Base-by-base conservation (phyloP, 2,329 filamentous ascomycete genomes). In the Claviceps fusiformis region DNA sequence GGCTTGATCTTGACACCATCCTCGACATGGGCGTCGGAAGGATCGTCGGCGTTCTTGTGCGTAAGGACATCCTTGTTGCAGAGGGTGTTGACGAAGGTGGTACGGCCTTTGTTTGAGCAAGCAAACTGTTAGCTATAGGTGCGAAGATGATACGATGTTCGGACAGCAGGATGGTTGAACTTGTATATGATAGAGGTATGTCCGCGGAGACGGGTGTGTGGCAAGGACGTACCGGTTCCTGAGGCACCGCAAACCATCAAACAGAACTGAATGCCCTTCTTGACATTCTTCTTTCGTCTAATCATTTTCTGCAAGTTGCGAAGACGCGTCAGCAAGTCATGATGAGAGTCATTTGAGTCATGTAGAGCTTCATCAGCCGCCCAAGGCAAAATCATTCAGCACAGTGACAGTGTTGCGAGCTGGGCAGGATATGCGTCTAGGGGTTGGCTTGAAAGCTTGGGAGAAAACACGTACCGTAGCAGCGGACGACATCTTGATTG, bases 221-320 rank as follows among this genome's bases (percentile, higher is more conserved):
- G 41, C 19, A 5, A 45, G 57, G 57, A 76, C 81, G 68, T 83
- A 95, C 90, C 93, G 75, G 93, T 97, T 74, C 93, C 93, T 65
- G 92, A 97, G 71, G 93, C 93, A 78, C 93, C 93, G 72, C 93
- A 97, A 68, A 98, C 93, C 93, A 98, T 98, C 82, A 98, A 76
- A 75, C 91, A 97, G 80, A 98, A 98, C 81, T 98, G 93, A 70
- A 98, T 97, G 71, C 93, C 93, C 83, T 96, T 96, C 87, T 96
- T 96, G 78, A 98, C 92, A 82, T 98, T 97, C 88, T 98, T 98
- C 92, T 98, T 98, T 76, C 89, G 87, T 77, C 93, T 91, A 72
- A 96, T 91, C 87, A 95, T 93, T 75, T 95, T 89, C 84, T 89
- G 44, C 43, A 11, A 13, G 13, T 27, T 19, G 45, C n/a, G 11